These are phyloP conservation scores for Phanerochaete sordida DNA, from an alignment of 768 basidiomycete species.

Conservation along the genomic window DNA sequence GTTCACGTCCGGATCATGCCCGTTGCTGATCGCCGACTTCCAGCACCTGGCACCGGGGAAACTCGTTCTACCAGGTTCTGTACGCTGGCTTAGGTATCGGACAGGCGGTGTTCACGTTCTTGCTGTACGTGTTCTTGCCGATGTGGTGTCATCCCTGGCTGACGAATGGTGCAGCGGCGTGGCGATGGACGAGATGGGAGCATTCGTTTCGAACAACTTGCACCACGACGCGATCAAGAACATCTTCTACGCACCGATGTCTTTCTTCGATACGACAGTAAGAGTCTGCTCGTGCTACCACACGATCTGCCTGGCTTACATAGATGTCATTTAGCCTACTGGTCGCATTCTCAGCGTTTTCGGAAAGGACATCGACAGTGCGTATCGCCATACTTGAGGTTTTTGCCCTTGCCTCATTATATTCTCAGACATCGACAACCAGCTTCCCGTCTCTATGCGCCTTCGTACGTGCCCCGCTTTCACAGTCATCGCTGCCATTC, in stretches of 20 bases:
- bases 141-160: not conserved
- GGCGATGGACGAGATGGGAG: slow-evolving; percentile 53
- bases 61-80: slow-evolving; percentile 60
- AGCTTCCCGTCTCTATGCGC: slow-evolving; percentile 56
- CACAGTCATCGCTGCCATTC: not conserved
- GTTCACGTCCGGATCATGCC: not conserved
- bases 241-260: slow-evolving; percentile 70
- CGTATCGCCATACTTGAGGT: too few relatives aligned
- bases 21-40: not conserved
- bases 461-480: slow-evolving; percentile 39
- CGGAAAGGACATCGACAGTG: slow-evolving; percentile 65
- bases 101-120: slow-evolving; percentile 56
- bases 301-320: too few relatives aligned
- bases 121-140: slow-evolving; percentile 33
- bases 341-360: slow-evolving; percentile 62
- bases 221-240: slow-evolving; percentile 54
- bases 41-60: slow-evolving; percentile 44
- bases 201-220: slow-evolving; percentile 57
- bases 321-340: too few relatives aligned
- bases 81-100: slow-evolving; percentile 61
- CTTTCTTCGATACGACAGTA: slow-evolving; percentile 72
- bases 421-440: slow-evolving; percentile 51
- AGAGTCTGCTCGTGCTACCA: too few relatives aligned
- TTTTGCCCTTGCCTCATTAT: not conserved
- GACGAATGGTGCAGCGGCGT: slow-evolving; percentile 37